Percentiles rank a stretch among this genome's conserved stretches.
Evolutionary conservation across 805 yeast species (phyloP).

Genomic region (Yamadazyma insecticola): DNA sequence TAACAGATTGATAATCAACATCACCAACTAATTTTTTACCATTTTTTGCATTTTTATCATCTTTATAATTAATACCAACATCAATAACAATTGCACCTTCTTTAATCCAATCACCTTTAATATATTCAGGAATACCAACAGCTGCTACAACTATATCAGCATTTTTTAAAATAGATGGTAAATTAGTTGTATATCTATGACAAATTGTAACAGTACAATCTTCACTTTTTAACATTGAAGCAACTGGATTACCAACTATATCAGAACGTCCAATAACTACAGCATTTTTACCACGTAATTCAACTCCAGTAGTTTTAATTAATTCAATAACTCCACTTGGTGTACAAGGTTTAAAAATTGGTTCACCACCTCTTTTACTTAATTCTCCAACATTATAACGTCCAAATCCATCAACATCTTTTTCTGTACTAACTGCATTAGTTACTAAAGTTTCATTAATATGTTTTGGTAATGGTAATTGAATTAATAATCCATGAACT

Average conservation of each 20-base stretch:
- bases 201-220: constrained; percentile 87
- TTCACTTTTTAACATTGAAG: constrained; percentile 70
- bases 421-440: constrained; percentile 70
- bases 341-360: constrained; percentile 87
- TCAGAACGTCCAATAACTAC: constrained; percentile 95
- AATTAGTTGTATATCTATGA: constrained; percentile 67
- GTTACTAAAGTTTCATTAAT: constrained; percentile 65
- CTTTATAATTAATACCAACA: constrained; percentile 77
- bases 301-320: constrained; percentile 63
- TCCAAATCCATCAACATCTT: constrained; percentile 96
- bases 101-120: constrained; percentile 81
- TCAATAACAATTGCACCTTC: constrained; percentile 67
- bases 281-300: constrained; percentile 73
- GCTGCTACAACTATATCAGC: constrained; percentile 94
- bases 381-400: constrained; percentile 86
- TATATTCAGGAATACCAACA: constrained; percentile 79
- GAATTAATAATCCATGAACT: constrained; percentile 85
- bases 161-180: constrained; percentile 49
- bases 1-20: constrained; percentile 58
- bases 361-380: constrained; percentile 79
- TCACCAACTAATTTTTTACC: constrained; percentile 77
- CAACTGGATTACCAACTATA: constrained; percentile 93
- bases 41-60: constrained; percentile 59
- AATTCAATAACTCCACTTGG: constrained; percentile 89
- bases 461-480: constrained; percentile 76